Base-by-base conservation (phyloP, 306 rosid species). In the Erythrophleum fordii region DNA sequence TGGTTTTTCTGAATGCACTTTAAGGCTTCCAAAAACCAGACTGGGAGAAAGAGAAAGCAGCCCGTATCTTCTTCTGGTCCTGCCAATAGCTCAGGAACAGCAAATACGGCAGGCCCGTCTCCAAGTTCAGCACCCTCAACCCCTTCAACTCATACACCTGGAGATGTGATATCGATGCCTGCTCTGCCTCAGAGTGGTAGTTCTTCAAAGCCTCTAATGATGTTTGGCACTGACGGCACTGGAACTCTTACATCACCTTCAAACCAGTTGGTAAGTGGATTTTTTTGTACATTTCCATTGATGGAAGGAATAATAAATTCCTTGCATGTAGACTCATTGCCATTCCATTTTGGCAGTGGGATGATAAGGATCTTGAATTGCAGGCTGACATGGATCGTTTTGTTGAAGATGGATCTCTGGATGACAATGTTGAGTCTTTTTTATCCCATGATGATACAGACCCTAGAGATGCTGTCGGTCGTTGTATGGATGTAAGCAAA, bases 81-180 rank as follows among this genome's bases (percentile, higher is more conserved):
- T 80, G 99, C 99, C 64, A 96, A 96, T 83, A 96, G 99, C 85
- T 86, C 99, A 11, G 99, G 99, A 84, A 96, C 99, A 10, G 97
- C 95, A 66, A 96, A 96, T 86, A 93, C 99, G 0, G 83, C 99
- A 7, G 99, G 99, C 28, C 99, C 98, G 8, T 96, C 99, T 34
- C 97, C 98, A 52, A 93, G 99, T 85, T 96, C 98, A 58, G 99
- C 99, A 42, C 99, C 99, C 56, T 96, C 99, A 73, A 93, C 99
- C 51, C 98, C 99, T 71, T 96, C 99, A 22, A 90, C 98, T 49
- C 99, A 96, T 87, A 96, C 99, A 6, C 98, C 98, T 39, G 99
- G 98, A 29, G 99, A 96, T 87, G 98, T 85, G 83, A 93, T 95
- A 42, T 93, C 99, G 37, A 92, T 96, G 97, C 99, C 99, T 72